Conservation (phyloP, 2,329 filamentous ascomycete species). For the Trichoderma sp. region DNA sequence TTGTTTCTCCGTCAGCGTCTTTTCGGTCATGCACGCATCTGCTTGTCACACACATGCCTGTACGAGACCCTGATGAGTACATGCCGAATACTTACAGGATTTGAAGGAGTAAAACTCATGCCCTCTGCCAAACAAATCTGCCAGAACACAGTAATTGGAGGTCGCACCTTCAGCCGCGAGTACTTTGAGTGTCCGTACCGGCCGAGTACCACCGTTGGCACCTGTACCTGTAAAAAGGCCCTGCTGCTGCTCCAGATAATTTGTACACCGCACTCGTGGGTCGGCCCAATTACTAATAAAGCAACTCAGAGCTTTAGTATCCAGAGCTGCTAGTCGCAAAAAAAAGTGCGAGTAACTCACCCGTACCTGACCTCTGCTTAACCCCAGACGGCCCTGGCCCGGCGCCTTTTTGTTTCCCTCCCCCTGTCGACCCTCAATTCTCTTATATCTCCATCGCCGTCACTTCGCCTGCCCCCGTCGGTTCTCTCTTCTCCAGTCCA, state of each 20-base stretch:
- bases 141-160: background rate
- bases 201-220: background rate
- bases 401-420: background rate
- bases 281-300: slow-evolving; percentile 9
- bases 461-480: slow-evolving; percentile 16
- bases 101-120: background rate
- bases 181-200: background rate
- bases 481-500: slow-evolving; percentile 1
- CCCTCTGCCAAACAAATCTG: background rate
- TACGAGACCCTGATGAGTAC: background rate
- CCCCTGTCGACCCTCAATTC: slow-evolving; percentile 9
- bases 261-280: slow-evolving; percentile 7
- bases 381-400: slow-evolving; percentile 18
- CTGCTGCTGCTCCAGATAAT: background rate
- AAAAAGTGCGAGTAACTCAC: background rate
- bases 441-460: slow-evolving; percentile 18
- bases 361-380: slow-evolving; percentile 15
- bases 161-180: background rate
- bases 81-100: background rate
- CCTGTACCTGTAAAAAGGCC: background rate
- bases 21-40: background rate
- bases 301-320: background rate
- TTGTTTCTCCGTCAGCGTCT: slow-evolving; percentile 3
- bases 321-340: background rate
- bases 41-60: background rate